Conservation (phyloP, 2,329 filamentous ascomycete genomes). For the Fusarium citri region DNA sequence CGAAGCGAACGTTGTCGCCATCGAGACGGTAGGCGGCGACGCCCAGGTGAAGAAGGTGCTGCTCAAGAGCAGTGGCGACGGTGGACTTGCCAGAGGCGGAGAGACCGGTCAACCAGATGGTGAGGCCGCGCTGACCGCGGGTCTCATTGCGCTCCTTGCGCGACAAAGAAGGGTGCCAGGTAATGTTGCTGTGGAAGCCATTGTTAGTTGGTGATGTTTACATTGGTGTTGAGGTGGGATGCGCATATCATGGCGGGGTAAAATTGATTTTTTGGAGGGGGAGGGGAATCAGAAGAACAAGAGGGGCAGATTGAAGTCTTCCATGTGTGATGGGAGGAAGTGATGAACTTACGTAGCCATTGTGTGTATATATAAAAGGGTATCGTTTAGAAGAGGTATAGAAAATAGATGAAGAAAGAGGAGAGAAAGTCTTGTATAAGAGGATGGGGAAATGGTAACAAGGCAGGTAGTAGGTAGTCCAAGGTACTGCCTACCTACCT, state of each 20-base stretch:
- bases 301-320: constrained; percentile 9
- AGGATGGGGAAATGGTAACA: neutral
- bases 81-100: constrained; percentile 98
- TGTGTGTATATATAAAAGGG: constrained; percentile 26
- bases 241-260: constrained; percentile 29
- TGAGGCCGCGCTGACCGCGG: constrained; percentile 89
- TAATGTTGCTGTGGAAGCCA: constrained; percentile 76
- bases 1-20: constrained; percentile 98
- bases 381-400: neutral
- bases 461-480: neutral
- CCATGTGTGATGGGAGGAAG: neutral
- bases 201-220: constrained; percentile 22
- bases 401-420: constrained; percentile 9
- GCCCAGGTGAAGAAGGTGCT: constrained; percentile 89
- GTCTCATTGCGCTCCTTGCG: constrained; percentile 78
- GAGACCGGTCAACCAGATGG: constrained; percentile 97
- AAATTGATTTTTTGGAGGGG: constrained; percentile 18
- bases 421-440: constrained; percentile 2
- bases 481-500: neutral
- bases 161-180: constrained; percentile 86
- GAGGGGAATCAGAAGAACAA: neutral
- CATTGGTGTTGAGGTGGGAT: constrained; percentile 23
- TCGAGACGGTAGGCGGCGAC: constrained; percentile 92
- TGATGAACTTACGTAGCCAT: constrained; percentile 52
- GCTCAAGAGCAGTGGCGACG: constrained; percentile 94